These are phyloP conservation scores for Blyttiomyces sp. DNA, from an alignment of 371 early-diverging fungal genomes.

Conservation along the genomic window DNA sequence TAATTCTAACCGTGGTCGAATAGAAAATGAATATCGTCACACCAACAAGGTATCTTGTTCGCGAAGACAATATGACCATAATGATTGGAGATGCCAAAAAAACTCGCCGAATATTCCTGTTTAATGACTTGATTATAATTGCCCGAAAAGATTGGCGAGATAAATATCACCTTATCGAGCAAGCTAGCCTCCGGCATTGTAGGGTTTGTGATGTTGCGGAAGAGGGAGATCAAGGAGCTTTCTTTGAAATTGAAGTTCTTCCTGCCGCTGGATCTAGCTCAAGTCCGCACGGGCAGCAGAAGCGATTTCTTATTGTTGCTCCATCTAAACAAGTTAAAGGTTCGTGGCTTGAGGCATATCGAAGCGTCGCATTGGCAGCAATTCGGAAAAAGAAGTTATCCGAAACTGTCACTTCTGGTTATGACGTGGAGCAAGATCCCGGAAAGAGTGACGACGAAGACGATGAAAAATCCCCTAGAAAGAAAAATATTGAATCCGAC, in stretches of 20 bases:
- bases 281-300: constrained; percentile 5
- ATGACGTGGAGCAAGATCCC: constrained; percentile 12
- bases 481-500: constrained; percentile 1
- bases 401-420: constrained; percentile 24
- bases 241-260: constrained; percentile 43
- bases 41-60: constrained; percentile 43
- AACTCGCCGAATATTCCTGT: constrained; percentile 42
- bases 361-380: constrained; percentile 24
- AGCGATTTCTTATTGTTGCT: constrained; percentile 33
- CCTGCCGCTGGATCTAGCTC: constrained; percentile 22
- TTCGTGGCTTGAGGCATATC: constrained; percentile 47
- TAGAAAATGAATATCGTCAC: constrained; percentile 45
- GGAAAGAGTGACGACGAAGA: neutral
- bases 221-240: constrained; percentile 17
- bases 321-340: constrained; percentile 26
- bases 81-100: constrained; percentile 31
- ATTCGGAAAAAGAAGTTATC: constrained; percentile 33
- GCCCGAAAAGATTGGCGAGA: constrained; percentile 53
- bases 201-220: constrained; percentile 45
- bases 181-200: constrained; percentile 36
- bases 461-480: neutral
- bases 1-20: neutral
- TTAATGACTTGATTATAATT: constrained; percentile 49
- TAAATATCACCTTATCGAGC: constrained; percentile 43
- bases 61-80: constrained; percentile 44